Percentiles rank a stretch among this genome's conserved stretches.
Evolutionary conservation across 2,329 filamentous ascomycete species (phyloP).

Genomic region (Penicillium sp.): DNA sequence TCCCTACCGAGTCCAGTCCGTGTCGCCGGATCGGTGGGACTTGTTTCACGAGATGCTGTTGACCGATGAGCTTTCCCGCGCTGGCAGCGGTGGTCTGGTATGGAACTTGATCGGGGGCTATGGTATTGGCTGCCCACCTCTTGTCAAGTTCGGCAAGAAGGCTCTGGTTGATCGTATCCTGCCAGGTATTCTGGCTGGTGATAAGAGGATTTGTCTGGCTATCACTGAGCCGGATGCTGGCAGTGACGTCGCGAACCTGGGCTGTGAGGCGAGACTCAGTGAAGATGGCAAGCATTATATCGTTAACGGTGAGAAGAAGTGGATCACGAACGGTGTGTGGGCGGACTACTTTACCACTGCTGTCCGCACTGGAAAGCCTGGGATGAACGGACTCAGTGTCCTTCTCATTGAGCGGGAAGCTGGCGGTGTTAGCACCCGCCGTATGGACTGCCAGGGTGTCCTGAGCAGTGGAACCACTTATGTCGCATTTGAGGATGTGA

Average conservation of each 20-base stretch:
- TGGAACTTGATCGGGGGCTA: slow-evolving; percentile 98
- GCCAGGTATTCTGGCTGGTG: slow-evolving; percentile 80
- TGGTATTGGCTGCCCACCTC: slow-evolving; percentile 86
- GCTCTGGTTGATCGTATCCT: slow-evolving; percentile 80
- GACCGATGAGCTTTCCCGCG: slow-evolving; percentile 88
- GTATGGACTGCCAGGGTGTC: slow-evolving; percentile 98
- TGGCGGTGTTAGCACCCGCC: slow-evolving; percentile 84
- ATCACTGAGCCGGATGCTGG: slow-evolving; percentile 97
- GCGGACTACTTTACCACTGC: slow-evolving; percentile 96
- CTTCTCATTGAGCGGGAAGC: slow-evolving; percentile 84
- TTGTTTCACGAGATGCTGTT: slow-evolving; percentile 96
- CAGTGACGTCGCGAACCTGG: slow-evolving; percentile 90
- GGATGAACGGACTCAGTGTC: slow-evolving; percentile 90
- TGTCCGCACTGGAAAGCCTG: slow-evolving; percentile 80
- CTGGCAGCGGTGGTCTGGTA: slow-evolving; percentile 86
- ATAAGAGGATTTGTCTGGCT: slow-evolving; percentile 96
- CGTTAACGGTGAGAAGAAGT: slow-evolving; percentile 99
- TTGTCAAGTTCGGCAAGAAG: slow-evolving; percentile 90
- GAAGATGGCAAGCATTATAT: slow-evolving; percentile 99
- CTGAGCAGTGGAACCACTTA: slow-evolving; percentile 96
- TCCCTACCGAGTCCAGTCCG: slow-evolving; percentile 68
- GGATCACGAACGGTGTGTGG: slow-evolving; percentile 99
- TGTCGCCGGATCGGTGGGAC: slow-evolving; percentile 88
- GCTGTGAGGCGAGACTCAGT: slow-evolving; percentile 89
- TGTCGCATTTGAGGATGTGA: slow-evolving; percentile 97